Base-by-base conservation (phyloP, 1,284 basidiomycete species). In the Cryptococcus sp. region DNA sequence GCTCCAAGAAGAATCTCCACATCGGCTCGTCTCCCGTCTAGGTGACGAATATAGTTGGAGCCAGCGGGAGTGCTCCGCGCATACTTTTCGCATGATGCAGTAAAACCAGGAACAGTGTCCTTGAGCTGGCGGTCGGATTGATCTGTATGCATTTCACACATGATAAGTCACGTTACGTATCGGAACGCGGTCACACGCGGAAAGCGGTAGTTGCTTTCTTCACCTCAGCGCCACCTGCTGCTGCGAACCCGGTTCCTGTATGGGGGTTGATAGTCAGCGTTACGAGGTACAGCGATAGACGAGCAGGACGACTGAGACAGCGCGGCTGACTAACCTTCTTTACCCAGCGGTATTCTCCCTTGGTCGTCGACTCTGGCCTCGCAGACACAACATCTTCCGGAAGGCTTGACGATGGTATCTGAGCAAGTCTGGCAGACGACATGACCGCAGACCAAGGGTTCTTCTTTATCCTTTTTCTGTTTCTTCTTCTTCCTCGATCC, bases 381-480 rank as follows among this genome's bases (percentile, higher is more conserved):
- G 71, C 93, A 96, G 4, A 88, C 86, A 11, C 90, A 84, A 72
- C 93, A 95, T 71, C 90, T 86, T 66, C 85, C 85, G 6, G 85
- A 78, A 0, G 88, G 86, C 47, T 83, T 84, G 25, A 93, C 87
- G 38, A 94, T 85, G 1, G 88, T 86, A 52, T 93, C 90, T 1
- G 86, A 86, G 73, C 92, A 95, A 3, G 86, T 89, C 74, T 90
- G 89, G 79, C 93, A 95, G 1, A 87, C 83, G 27, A 94, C 89
- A 73, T 95, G 92, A 0, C 87, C 87, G 73, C 92, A 94, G 17
- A 72, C 67, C 2, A 62, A 69, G 3, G 65, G 68, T 17, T 69
- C 65, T 8, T 75, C 73, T 25, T 71, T 67, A 27, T 72, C 66
- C 49, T 74, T 68, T 52, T 74, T 68, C 41, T 66, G 60, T 56